Base-by-base conservation (phyloP, 768 basidiomycete genomes). In the Tricholoma furcatifolium region DNA sequence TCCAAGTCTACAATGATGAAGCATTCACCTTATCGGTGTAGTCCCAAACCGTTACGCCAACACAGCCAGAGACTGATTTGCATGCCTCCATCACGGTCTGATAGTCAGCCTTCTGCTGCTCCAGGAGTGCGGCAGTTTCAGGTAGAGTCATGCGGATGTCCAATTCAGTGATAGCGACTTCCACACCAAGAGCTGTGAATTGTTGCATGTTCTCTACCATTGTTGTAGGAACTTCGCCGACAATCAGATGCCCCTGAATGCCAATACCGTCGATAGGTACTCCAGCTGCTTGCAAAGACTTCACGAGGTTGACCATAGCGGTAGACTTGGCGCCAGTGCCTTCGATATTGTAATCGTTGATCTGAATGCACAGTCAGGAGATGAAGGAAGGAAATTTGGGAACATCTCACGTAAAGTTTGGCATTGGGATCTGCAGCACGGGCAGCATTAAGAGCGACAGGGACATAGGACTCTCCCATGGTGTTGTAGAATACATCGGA, bases 151-250 rank as follows among this genome's bases (percentile, higher is more conserved):
- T 82, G 43, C 84, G 75, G 62, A 82, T 83, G 60, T 87, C 85
- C 43, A 87, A 74, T 62, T 86, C 85, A 2, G 85, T 87, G 58
- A 86, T 77, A 17, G 84, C 84, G 27, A 85, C 80, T 59, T 87
- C 85, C 32, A 87, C 70, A 5, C 85, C 84, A 23, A 86, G 77
- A 12, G 76, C 76, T 11, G 80, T 75, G 62, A 87, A 80, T 44
- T 76, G 70, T 58, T 77, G 62, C 54, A 85, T 69, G 54, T 80
- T 79, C 3, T 72, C 63, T 54, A 76, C 68, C 48, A 87, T 65
- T 11, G 69, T 67, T 6, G 72, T 67, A 3, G 82, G 81, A 10
- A 86, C 71, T 54, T 76, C 60, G 20, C 83, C 83, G 27, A 85
- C 77, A 58, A 82, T 80, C 57, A 85, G 71, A 65, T 86, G 85